Evolutionary conservation across 331 rosid genomes (phyloP), one percentile per base, ranked within the genome.

Genomic region (Phaseolus coccineus): DNA sequence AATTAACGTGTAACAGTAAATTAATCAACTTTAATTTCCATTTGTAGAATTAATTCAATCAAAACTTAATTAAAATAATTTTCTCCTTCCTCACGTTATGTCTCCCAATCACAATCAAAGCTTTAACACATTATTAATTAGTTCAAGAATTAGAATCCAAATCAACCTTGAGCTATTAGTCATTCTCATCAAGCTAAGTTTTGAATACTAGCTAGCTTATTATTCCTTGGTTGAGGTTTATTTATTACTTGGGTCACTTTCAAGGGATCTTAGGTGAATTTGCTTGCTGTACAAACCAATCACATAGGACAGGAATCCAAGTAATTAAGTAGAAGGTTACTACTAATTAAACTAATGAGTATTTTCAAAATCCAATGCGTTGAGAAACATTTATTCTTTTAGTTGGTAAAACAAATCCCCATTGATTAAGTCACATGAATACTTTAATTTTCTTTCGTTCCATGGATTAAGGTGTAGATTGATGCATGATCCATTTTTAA

Each of bases 251-350:
- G 61, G 46, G 77, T 83, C 80, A 78, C 59, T 73, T 65, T 83
- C 83, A 58, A 78, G 73, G 74, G 64, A 77, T 77, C 79, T 63
- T 66, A 30, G 55, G 77, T 66, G 48, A 67, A 65, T 78, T 83
- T 50, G 68, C 73, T 66, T 83, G 9, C 58, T 31, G 22, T 25
- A 53, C 50, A 72, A 71, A 39, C 76, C 76, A 71, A 73, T 56
- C 28, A 57, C 58, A 35, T 31, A 65, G 27, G 83, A 83, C 66
- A 74, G 9, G 51, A 64, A 46, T 71, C 61, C 42, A 55, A 40
- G 44, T 71, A 52, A 76, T 77, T 46, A 62, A 72, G 50, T 39
- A 22, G 13, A 5, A 9, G 57, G 72, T 15, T 69, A 58, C n/a
- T 9, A 39, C 9, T 73, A 46, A 65, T 9, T 66, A 73, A 53